Percentiles rank a stretch among this genome's conserved stretches.
Evolutionary conservation across 345 rosid genomes (phyloP).

Genomic region (Eutrema yunnanense): DNA sequence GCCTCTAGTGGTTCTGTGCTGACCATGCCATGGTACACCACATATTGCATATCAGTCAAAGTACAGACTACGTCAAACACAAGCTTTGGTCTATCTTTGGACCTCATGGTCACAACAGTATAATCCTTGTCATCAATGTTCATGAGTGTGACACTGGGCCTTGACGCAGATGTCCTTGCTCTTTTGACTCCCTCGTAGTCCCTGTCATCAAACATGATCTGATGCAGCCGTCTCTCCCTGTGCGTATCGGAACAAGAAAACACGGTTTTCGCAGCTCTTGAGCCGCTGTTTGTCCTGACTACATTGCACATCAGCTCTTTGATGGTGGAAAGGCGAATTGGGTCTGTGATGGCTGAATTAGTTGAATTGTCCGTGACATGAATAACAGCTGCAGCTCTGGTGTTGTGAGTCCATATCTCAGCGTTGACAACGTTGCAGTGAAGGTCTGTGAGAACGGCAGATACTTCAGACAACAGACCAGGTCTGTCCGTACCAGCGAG

Average conservation of each 20-base stretch:
- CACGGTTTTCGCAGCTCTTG: constrained; percentile 50
- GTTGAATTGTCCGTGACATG: constrained; percentile 64
- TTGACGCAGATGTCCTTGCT: constrained; percentile 37
- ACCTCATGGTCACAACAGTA: constrained; percentile 74
- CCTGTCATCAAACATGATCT: constrained; percentile 88
- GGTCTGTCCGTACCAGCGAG: constrained; percentile 83
- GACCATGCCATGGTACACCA: constrained; percentile 88
- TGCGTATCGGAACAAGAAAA: constrained; percentile 62
- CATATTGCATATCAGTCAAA: constrained; percentile 89
- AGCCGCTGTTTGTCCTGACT: constrained; percentile 52
- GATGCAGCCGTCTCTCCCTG: constrained; percentile 84
- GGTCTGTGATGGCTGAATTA: constrained; percentile 58
- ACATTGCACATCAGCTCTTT: constrained; percentile 64
- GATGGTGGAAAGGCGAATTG: constrained; percentile 50
- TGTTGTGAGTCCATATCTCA: constrained; percentile 95
- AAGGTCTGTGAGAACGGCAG: constrained; percentile 83
- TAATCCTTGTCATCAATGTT: constrained; percentile 81
- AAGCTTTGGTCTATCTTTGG: constrained; percentile 77
- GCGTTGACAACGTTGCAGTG: constrained; percentile 78
- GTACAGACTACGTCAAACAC: constrained; percentile 87
- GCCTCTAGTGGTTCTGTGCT: constrained; percentile 62
- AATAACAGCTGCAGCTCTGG: constrained; percentile 87
- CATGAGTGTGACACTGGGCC: constrained; percentile 60
- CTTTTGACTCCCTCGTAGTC: constrained; percentile 68
- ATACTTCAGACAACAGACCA: constrained; percentile 82